phyloP scores from a whole-genome alignment of 495 filamentous ascomycete species.

The Annulohypoxylon moriforme region DNA sequence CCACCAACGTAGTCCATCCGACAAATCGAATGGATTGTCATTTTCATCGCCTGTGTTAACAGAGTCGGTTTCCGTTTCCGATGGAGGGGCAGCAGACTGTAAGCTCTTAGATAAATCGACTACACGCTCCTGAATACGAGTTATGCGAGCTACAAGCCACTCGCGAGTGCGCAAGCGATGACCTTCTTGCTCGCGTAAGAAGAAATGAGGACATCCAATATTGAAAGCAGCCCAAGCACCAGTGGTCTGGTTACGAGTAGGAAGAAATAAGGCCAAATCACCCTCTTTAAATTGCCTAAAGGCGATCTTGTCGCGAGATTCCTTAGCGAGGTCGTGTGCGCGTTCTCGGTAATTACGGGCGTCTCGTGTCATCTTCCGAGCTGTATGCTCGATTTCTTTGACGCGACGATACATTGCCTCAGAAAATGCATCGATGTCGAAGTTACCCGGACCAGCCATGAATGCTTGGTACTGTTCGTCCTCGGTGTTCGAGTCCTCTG shows the following conservation, averaged over 20 bases:
- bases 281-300: constrained; percentile 96
- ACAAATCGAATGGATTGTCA: constrained; percentile 97
- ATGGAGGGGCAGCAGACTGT: constrained; percentile 48
- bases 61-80: constrained; percentile 52
- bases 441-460: constrained; percentile 73
- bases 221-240: constrained; percentile 99
- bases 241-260: constrained; percentile 91
- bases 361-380: constrained; percentile 91
- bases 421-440: constrained; percentile 83
- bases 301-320: constrained; percentile 97
- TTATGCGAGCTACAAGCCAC: constrained; percentile 94
- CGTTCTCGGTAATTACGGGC: constrained; percentile 88
- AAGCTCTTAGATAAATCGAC: constrained; percentile 86
- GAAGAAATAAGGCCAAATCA: constrained; percentile 94
- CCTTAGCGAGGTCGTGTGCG: constrained; percentile 81
- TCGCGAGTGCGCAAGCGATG: constrained; percentile 86
- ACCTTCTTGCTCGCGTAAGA: constrained; percentile 89
- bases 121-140: constrained; percentile 89
- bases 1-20: constrained; percentile 96
- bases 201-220: constrained; percentile 94
- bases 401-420: constrained; percentile 86
- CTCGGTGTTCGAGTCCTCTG: constrained; percentile 72
- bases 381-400: constrained; percentile 89
- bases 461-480: constrained; percentile 76
- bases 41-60: constrained; percentile 75